These are phyloP conservation scores for Herpetomonas tarakana DNA, from an alignment of 208 protist genomes.

Conservation along the genomic window DNA sequence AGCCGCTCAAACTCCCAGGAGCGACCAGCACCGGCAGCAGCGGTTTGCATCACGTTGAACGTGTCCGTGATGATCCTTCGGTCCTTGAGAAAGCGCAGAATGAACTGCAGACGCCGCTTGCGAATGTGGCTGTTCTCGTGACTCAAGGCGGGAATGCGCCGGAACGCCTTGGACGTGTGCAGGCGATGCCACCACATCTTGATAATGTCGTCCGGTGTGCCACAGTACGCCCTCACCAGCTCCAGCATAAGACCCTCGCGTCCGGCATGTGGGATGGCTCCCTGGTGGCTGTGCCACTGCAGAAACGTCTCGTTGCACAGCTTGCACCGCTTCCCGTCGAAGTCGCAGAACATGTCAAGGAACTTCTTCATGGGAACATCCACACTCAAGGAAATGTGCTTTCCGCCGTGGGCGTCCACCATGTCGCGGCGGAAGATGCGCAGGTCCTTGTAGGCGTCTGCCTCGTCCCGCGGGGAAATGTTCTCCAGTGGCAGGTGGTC, in stretches of 20 bases:
- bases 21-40: constrained; percentile 32
- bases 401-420: constrained; percentile 11
- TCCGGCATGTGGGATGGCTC: constrained; percentile 63
- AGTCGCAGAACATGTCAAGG: constrained; percentile 79
- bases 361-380: constrained; percentile 64
- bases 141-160: constrained; percentile 63
- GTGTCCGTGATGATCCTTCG: constrained; percentile 58
- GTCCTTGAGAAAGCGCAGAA: constrained; percentile 79
- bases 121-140: constrained; percentile 67
- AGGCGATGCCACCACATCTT: constrained; percentile 71
- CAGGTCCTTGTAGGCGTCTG: constrained; percentile 34
- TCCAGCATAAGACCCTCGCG: constrained; percentile 77
- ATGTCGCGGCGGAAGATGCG: constrained; percentile 76
- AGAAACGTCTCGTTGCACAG: constrained; percentile 84
- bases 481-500: constrained; percentile 14
- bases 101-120: constrained; percentile 69
- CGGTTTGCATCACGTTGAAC: constrained; percentile 51
- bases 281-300: constrained; percentile 69
- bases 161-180: constrained; percentile 36
- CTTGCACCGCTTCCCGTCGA: constrained; percentile 74
- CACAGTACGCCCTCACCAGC: constrained; percentile 75
- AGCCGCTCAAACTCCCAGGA: constrained; percentile 88
- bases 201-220: constrained; percentile 77
- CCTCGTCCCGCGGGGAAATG: constrained; percentile 11
- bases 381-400: constrained; percentile 39